Base-by-base conservation (phyloP, 2,329 filamentous ascomycete genomes). In the Xylariaceae sp. region DNA sequence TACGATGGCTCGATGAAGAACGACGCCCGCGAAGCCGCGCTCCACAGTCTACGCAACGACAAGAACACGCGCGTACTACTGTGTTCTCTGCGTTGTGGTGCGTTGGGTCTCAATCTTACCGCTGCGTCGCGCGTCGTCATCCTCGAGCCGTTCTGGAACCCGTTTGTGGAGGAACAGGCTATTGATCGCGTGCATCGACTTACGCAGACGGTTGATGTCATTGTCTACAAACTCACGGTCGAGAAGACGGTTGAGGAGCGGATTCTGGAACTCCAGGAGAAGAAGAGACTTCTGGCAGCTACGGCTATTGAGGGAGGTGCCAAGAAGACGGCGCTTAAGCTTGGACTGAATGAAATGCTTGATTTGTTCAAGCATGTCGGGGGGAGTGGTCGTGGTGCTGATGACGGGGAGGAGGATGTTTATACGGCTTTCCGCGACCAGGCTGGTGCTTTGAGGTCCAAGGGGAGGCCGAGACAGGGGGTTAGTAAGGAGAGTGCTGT, bases 181-280 rank as follows among this genome's bases (percentile, higher is more conserved):
- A 99, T 99, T 62, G 94, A 99, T 71, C 90, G 94, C 49, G 94
- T 99, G 22, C 94, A 99, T 69, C 90, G 94, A n/a, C 86, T 99
- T 48, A 97, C 96, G 39, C 94, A 99, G 72, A 97, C 90, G 1
- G 81, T 93, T 39, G 92, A 97, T 66, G 94, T 99, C 33, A 84
- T 93, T 50, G 90, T 99, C 57, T 99, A 96, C 77, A 95, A 94
- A 64, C 83, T 99, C 63, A 96, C 91, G 2, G 86, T 99, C 55
- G 82, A 83, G 59, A 80, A 87, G 60, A 92, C 88, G 0, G 93
- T 99, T 50, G 94, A 99, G 75, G 91, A 93, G 71, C 85, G 92
- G 52, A 99, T 99, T 63, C 76, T 97, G n/a, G 90, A 89, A 55
- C 81, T 99, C 18, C 94, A 99, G 72, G 88, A 96, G 58, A 90